phyloP scores from a whole-genome alignment of 73 alveolate genomes.

The Effrenium voratum region DNA sequence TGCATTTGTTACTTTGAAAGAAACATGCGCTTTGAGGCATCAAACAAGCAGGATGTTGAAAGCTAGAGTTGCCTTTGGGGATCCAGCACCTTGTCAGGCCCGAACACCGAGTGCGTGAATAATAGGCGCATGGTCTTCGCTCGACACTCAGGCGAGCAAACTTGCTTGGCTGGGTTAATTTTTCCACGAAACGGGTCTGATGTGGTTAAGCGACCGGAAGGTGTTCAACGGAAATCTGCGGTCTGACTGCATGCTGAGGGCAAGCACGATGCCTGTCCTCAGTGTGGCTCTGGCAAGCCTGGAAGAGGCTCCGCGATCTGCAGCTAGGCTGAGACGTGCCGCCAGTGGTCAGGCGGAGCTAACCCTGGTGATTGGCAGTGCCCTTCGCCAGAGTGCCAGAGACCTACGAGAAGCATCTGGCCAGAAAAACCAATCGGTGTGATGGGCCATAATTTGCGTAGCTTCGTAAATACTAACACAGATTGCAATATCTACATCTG shows the following conservation, averaged over 20 bases:
- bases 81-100: background rate
- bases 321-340: background rate
- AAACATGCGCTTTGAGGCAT: too few relatives aligned
- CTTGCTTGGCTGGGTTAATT: too few relatives aligned
- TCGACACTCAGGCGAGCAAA: background rate
- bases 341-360: background rate
- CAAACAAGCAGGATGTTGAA: too few relatives aligned
- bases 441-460: background rate
- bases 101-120: conserved; percentile 14
- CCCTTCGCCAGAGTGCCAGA: background rate
- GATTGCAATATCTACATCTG: too few relatives aligned
- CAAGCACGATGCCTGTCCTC: conserved; percentile 12
- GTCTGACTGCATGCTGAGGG: background rate
- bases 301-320: background rate
- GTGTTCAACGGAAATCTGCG: too few relatives aligned
- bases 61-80: too few relatives aligned
- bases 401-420: too few relatives aligned
- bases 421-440: too few relatives aligned
- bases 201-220: too few relatives aligned
- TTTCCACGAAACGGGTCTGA: too few relatives aligned
- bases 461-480: too few relatives aligned
- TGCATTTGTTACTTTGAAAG: too few relatives aligned
- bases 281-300: conserved; percentile 7
- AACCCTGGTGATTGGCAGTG: conserved; percentile 17
- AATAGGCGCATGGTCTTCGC: background rate